A percentile compares a stretch with the other conserved stretches of the same genome.
Conservation (phyloP, 1,284 basidiomycete species). For the Trichosporon faecale region DNA sequence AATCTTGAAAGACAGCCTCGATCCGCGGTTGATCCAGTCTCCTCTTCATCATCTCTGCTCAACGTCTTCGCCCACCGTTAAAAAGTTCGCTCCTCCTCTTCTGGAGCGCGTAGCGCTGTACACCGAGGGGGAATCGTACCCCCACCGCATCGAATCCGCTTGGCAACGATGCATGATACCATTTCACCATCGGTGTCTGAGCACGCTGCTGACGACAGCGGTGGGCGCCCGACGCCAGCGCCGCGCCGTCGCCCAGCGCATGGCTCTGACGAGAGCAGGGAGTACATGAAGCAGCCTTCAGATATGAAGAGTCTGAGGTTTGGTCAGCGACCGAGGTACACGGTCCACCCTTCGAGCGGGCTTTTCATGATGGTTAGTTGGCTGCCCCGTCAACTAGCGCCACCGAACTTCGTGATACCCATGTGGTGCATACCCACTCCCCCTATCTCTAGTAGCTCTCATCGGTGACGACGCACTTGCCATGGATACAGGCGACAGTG, state of each 20-base stretch:
- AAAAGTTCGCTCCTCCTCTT: background rate
- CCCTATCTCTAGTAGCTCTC: background rate
- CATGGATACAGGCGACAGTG: slow-evolving; percentile 10
- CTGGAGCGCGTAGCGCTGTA: background rate
- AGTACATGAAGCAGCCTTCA: too few species aligned
- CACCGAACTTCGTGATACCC: too few species aligned
- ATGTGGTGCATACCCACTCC: background rate
- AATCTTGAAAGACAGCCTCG: too few species aligned
- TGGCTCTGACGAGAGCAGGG: background rate
- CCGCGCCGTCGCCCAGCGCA: background rate
- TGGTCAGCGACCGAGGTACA: too few species aligned
- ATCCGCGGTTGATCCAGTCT: too few species aligned
- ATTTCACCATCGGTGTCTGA: slow-evolving; percentile 3
- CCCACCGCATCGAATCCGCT: background rate
- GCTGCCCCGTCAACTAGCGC: too few species aligned
- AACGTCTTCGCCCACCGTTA: background rate
- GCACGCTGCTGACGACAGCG: background rate
- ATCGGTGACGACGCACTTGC: slow-evolving; percentile 15
- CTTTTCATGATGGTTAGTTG: too few species aligned
- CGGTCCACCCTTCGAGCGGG: too few species aligned
- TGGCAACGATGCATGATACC: slow-evolving; percentile 4
- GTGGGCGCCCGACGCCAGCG: background rate
- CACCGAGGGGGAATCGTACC: slow-evolving; percentile 1
- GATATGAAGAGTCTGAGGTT: too few species aligned
- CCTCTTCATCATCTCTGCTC: background rate